Percentiles rank a stretch among this genome's conserved stretches.
These are phyloP conservation scores for Microsporum ferrugineum DNA, from an alignment of 2,329 filamentous ascomycete genomes.

Conservation along the genomic window DNA sequence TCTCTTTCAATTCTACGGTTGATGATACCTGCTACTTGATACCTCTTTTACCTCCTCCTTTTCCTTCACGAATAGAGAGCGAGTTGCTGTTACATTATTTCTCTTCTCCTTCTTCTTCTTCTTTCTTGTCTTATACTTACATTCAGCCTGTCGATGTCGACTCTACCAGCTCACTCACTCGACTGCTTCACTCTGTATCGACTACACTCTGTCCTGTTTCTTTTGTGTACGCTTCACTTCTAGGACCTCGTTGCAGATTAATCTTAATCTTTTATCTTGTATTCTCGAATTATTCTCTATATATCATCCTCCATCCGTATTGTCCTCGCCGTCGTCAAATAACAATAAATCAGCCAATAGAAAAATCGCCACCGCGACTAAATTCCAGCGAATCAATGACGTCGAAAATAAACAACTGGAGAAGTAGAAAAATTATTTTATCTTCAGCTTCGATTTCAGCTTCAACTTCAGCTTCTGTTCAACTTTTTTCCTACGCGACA, in stretches of 20 bases:
- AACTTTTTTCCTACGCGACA: background rate
- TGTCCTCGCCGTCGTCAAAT: background rate
- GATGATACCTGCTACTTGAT: background rate
- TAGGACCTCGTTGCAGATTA: conserved; percentile 1
- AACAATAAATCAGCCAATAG: background rate
- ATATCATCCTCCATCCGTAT: too few relatives aligned
- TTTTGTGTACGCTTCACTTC: background rate
- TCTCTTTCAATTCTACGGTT: background rate
- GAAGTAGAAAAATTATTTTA: background rate
- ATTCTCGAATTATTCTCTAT: background rate
- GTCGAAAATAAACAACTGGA: background rate
- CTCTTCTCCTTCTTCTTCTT: background rate
- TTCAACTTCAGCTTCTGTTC: background rate
- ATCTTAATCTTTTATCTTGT: conserved; percentile 1
- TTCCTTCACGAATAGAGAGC: background rate
- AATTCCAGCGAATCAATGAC: background rate
- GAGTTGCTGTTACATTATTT: background rate
- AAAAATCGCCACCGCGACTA: background rate
- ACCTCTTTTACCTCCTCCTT: background rate
- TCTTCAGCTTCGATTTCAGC: background rate
- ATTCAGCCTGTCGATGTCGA: background rate
- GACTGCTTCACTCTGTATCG: background rate
- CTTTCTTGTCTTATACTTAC: background rate
- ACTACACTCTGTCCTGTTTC: background rate
- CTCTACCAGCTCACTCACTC: background rate